phyloP scores from a whole-genome alignment of 345 rosid species.

The Aquilaria malaccensis region DNA sequence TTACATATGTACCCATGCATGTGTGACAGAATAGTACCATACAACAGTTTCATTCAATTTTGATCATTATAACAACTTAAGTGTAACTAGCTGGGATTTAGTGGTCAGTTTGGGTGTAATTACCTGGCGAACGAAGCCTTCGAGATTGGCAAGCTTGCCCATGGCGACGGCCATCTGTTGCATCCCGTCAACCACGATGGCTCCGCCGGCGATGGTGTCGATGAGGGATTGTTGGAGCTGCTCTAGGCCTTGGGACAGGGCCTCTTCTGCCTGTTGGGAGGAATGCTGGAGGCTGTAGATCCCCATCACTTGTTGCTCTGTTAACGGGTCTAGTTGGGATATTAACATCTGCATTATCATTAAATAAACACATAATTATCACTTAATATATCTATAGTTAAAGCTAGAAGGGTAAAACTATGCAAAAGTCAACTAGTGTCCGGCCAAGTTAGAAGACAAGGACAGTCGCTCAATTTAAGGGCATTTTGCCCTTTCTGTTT shows the following conservation, averaged over 20 bases:
- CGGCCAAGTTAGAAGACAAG: not conserved
- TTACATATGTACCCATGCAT: no score
- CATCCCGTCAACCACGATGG: slow-evolving; percentile 52
- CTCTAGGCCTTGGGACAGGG: slow-evolving; percentile 81
- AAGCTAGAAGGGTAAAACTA: not conserved
- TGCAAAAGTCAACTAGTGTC: not conserved
- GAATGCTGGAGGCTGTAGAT: slow-evolving; percentile 90
- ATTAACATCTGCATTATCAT: slow-evolving; percentile 54
- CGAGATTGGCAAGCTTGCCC: slow-evolving; percentile 84
- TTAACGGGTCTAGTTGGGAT: slow-evolving; percentile 73
- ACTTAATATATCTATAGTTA: not conserved
- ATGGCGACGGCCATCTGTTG: slow-evolving; percentile 92
- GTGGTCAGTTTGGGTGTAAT: not conserved
- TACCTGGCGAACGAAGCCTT: slow-evolving; percentile 98
- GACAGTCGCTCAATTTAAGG: not conserved
- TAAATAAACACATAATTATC: not conserved
- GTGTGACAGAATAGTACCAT: no score
- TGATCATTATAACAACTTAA: no score
- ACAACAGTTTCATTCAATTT: no score
- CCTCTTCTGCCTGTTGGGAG: slow-evolving; percentile 94
- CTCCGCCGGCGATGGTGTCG: slow-evolving; percentile 62
- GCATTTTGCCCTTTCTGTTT: not conserved
- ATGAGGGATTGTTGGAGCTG: slow-evolving; percentile 91
- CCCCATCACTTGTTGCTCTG: slow-evolving; percentile 93
- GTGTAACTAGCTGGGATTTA: no score